Evolutionary conservation across 2,329 filamentous ascomycete genomes (phyloP), one percentile per base, ranked within the genome.

Genomic region (Lasiodiplodia hormozganensis): DNA sequence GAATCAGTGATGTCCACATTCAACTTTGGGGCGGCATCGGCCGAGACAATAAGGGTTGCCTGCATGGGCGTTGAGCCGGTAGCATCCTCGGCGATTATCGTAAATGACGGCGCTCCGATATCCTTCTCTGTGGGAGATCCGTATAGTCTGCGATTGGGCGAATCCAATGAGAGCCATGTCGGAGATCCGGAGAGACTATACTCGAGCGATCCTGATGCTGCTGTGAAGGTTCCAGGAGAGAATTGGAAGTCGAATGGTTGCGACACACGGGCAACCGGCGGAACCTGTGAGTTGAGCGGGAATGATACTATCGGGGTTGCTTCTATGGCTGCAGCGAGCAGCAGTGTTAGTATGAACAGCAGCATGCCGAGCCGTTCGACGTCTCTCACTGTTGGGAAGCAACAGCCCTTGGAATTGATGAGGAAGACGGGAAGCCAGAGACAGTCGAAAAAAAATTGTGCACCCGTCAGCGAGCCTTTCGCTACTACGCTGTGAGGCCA

Each of bases 281-380:
- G 93, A 0, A 96, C 86, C 78, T 97, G 94, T 2, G 92, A 89
- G 79, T 96, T 96, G 78, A 97, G 85, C 0, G 93, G 93, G 73
- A 94, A 95, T 57, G 83, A 83, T 65, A 81, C 74, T 54, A 78
- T 76, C 21, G 81, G 79, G 28, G 70, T 71, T 68, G 78, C 77
- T n/a, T 70, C 66, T 49, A 68, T 72, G 23, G 69, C 68, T 18
- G 69, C 67, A 60, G 69, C 62, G 40, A 76, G 69, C 25, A 75
- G 43, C 40, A 72, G 62, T 28, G 75, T 21, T 8, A 69, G 70
- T 28, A 70, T 67, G 57, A 72, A 38, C 62, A 69, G 70, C 73
- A 73, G 71, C 70, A 64, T 69, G 66, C 66, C 53, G 23, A 28
- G 2, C 21, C 47, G n/a, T 51, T 51, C 40, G 68, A 47, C 56